Base-by-base conservation (phyloP, 2,329 filamentous ascomycete genomes). In the Fonsecaea pedrosoi region DNA sequence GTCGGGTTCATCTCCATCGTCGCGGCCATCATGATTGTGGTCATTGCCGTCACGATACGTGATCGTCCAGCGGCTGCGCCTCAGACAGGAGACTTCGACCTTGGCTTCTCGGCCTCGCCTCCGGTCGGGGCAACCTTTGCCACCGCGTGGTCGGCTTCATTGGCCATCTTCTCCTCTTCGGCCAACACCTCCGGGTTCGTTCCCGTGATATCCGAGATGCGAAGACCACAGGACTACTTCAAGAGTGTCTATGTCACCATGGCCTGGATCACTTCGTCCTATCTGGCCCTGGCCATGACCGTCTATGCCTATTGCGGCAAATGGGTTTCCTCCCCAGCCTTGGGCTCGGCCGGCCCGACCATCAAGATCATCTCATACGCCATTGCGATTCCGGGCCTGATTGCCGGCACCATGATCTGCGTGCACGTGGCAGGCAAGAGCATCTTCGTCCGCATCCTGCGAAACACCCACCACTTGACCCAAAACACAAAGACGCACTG, bases 361-460 rank as follows among this genome's bases (percentile, higher is more conserved):
- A 75, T 82, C 62, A 83, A 83, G 75, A 82, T 78, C 67, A 73
- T 83, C n/a, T 76, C 75, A 55, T 84, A 83, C 64, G 82, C 81
- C 6, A 72, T 78, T 60, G 75, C 75, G 2, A 62, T 78, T 25
- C 75, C 75, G 1, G 75, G 76, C 0, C 64, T 81, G 58, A 62
- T 78, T 21, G 74, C 75, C 13, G 57, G 75, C 12, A 35, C 59
- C 67, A 62, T 68, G 65, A 9, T 75, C 69, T 66, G 45, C 25
- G 37, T 62, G 35, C 64, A 86, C 73, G 78, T 85, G 13, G 82
- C 81, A 1, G 80, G 83, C 1, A 87, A 87, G 71, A 85, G 85
- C 70, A 74, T 85, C 58, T 87, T 87, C 71, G 84, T 87, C 15
- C 82, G 85, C 3, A 80, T 86, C 21, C 75, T 87, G 21, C 79